Evolutionary conservation across 1,139 yeast genomes (phyloP).

Genomic region (Saccharomyces hybrid): DNA sequence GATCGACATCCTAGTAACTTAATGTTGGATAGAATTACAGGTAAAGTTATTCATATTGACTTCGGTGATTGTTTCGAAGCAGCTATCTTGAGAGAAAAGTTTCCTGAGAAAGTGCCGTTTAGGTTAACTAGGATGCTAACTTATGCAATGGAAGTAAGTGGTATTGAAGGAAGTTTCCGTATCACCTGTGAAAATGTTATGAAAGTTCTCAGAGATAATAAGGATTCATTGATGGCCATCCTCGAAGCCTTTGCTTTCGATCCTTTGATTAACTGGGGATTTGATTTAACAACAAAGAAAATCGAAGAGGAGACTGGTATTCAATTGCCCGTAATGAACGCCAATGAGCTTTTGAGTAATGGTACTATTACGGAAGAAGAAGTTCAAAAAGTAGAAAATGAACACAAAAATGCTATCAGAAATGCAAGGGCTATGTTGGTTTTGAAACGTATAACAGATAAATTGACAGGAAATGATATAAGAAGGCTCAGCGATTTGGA

Average conservation of each 20-base stretch:
- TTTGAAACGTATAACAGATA: slow-evolving; percentile 81
- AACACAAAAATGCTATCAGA: slow-evolving; percentile 71
- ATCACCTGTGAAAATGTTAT: slow-evolving; percentile 96
- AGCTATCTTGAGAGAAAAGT: slow-evolving; percentile 89
- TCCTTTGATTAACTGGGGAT: slow-evolving; percentile 98
- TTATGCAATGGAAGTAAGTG: slow-evolving; percentile 98
- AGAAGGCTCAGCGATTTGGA: slow-evolving; percentile 61
- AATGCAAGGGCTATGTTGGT: slow-evolving; percentile 91
- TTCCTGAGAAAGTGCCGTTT: slow-evolving; percentile 97
- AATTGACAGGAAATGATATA: slow-evolving; percentile 90
- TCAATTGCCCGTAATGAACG: slow-evolving; percentile 54
- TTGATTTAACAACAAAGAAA: slow-evolving; percentile 79
- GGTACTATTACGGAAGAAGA: slow-evolving; percentile 74
- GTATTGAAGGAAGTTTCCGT: slow-evolving; percentile 94
- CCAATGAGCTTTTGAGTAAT: slow-evolving; percentile 57
- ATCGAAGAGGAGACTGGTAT: slow-evolving; percentile 68
- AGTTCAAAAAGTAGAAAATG: slow-evolving; percentile 60
- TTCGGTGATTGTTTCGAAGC: slow-evolving; percentile 99
- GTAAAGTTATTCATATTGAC: slow-evolving; percentile 93
- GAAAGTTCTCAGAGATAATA: slow-evolving; percentile 86
- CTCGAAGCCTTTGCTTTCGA: slow-evolving; percentile 97
- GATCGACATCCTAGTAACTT: slow-evolving; percentile 96
- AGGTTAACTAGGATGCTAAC: slow-evolving; percentile 93
- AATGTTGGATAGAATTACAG: slow-evolving; percentile 90
- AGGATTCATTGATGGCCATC: slow-evolving; percentile 95